A percentile compares a stretch with the other conserved stretches of the same genome.
phyloP scores from a whole-genome alignment of 208 protist species.

The Kentomonas sorsogonicus region DNA sequence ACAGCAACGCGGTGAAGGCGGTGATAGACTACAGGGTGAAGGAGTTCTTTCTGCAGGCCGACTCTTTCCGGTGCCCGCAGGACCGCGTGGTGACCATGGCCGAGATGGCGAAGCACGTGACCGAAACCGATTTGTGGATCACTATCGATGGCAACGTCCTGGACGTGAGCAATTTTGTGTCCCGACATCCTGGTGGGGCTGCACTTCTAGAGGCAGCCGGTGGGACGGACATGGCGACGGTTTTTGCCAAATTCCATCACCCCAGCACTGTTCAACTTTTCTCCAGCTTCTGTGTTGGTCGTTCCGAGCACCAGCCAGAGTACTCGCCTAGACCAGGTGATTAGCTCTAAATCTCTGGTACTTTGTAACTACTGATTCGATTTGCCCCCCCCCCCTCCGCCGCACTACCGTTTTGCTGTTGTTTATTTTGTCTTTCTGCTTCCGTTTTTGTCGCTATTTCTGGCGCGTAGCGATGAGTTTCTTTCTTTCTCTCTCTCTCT shows the following conservation, averaged over 20 bases:
- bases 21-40: no score
- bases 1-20: no score
- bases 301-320: slow-evolving; percentile 7
- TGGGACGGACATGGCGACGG: slow-evolving; percentile 43
- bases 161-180: slow-evolving; percentile 53
- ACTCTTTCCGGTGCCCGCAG: slow-evolving; percentile 45
- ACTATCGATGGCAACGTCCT: slow-evolving; percentile 71
- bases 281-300: slow-evolving; percentile 61
- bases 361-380: no score
- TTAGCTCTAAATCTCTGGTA: no score
- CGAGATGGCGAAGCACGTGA: slow-evolving; percentile 45
- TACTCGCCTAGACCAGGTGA: no score
- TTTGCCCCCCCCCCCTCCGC: not conserved
- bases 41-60: slow-evolving; percentile 30
- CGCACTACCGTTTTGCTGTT: not conserved
- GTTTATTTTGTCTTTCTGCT: slow-evolving; percentile 8
- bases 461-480: not conserved
- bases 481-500: not conserved
- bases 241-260: slow-evolving; percentile 56
- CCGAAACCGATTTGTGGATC: slow-evolving; percentile 53
- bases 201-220: slow-evolving; percentile 54
- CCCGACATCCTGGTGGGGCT: slow-evolving; percentile 56
- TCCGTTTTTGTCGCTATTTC: not conserved
- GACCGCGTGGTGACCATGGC: slow-evolving; percentile 29
- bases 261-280: slow-evolving; percentile 38